Evolutionary conservation across 371 early-diverging fungal species (phyloP).

Genomic region (Furculomyces boomerangus): DNA sequence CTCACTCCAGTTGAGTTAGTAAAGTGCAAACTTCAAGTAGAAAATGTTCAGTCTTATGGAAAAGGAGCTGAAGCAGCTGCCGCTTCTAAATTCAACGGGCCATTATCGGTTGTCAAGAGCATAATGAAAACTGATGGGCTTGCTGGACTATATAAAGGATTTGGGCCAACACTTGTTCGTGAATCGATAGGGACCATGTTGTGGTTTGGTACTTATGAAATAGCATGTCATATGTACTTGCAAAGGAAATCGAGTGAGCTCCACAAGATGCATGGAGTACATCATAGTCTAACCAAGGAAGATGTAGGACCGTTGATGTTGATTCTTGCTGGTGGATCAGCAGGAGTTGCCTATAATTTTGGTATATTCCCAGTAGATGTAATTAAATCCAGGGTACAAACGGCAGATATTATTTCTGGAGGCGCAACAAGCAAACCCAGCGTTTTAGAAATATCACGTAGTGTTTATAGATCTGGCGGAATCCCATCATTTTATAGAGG

Average conservation of each 20-base stretch:
- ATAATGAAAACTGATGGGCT: constrained; percentile 53
- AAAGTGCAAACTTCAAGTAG: constrained; percentile 90
- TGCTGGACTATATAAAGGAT: constrained; percentile 73
- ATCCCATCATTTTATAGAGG: constrained; percentile 80
- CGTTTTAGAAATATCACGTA: constrained; percentile 37
- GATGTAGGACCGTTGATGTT: constrained; percentile 43
- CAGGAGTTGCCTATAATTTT: constrained; percentile 83
- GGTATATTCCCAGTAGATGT: constrained; percentile 87
- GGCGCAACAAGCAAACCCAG: constrained; percentile 11
- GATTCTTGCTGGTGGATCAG: constrained; percentile 76
- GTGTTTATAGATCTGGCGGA: constrained; percentile 61
- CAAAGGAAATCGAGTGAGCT: neutral
- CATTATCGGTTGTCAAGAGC: constrained; percentile 47
- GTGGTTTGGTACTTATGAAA: constrained; percentile 93
- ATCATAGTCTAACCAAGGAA: constrained; percentile 23
- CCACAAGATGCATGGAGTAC: neutral
- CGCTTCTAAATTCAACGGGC: constrained; percentile 29
- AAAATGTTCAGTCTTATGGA: constrained; percentile 32
- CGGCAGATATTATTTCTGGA: constrained; percentile 33
- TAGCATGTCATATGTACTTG: constrained; percentile 29
- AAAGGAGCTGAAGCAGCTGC: neutral
- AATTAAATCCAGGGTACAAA: constrained; percentile 87
- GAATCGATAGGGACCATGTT: constrained; percentile 85
- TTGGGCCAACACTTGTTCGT: constrained; percentile 68
- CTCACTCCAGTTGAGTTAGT: constrained; percentile 90